Evolutionary conservation across 768 basidiomycete genomes (phyloP), one percentile per base, ranked within the genome.

Genomic region (Auriscalpium vulgare): DNA sequence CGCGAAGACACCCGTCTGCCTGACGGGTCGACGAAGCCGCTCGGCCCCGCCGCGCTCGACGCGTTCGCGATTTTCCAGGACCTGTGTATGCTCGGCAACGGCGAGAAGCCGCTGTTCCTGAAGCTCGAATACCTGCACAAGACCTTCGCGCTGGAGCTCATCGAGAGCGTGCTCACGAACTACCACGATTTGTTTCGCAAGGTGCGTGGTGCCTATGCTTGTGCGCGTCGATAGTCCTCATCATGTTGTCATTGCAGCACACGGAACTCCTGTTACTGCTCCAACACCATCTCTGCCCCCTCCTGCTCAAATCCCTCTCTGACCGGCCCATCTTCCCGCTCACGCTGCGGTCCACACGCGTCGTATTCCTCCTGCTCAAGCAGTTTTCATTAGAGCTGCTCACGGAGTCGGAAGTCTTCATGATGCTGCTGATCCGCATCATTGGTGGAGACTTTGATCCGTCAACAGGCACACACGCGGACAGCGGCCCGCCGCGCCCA

Each of bases 61-160:
- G 85, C 90, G 0, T 97, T 84, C 67, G 83, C 85, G 4, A 84
- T 97, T 8, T 91, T 99, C 51, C 87, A 95, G 66, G 97, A 98
- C 64, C 71, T 99, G 1, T 97, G 95, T 67, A 72, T 97, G 0
- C 80, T 98, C 2, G 89, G 90, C 54, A 85, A 91, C 63, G 79
- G 83, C 4, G 85, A 93, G 67, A 85, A 80, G 53, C 89, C 94
- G 3, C 75, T 78, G 53, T 91, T 97, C 65, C 75, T 97, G 57
- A 85, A 86, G 60, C 80, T 97, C 47, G 84, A 89, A 19, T 82
- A 78, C 51, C 73, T 98, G 47, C 90, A 89, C 64, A 87, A 94
- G 70, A 97, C 97, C 0, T 98, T 98, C 62, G 92, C 94, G 0
- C 72, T 99, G n/a, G 95, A 99, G 70, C 74, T 98, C 53, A 92